Evolutionary conservation across 805 yeast species (phyloP).

Genomic region (Alloascoidea hylecoeti): DNA sequence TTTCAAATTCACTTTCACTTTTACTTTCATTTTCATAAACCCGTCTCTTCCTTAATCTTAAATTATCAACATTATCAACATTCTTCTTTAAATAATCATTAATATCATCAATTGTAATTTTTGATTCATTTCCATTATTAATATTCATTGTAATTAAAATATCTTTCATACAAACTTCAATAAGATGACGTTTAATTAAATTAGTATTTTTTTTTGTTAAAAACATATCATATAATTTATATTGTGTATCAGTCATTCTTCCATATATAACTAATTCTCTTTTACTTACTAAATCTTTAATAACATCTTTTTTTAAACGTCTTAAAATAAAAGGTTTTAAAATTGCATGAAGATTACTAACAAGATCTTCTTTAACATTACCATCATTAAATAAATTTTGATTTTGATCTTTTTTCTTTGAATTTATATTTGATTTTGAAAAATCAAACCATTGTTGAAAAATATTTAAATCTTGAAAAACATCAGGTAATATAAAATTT

Average conservation of each 20-base stretch:
- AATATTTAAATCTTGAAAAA: conserved; percentile 77
- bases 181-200: conserved; percentile 4
- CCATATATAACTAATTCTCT: conserved; percentile 78
- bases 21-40: not conserved
- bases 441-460: conserved; percentile 95
- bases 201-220: not conserved
- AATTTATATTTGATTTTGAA: conserved; percentile 24
- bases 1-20: too few relatives aligned
- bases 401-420: conserved; percentile 23
- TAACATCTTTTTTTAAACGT: conserved; percentile 64
- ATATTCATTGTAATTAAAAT: not conserved
- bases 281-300: conserved; percentile 66
- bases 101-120: not conserved
- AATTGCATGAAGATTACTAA: conserved; percentile 73
- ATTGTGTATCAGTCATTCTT: conserved; percentile 50
- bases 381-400: conserved; percentile 40
- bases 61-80: too few relatives aligned
- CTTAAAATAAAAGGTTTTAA: conserved; percentile 79
- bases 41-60: too few relatives aligned
- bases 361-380: conserved; percentile 44
- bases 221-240: conserved; percentile 34
- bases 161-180: not conserved
- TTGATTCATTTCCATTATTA: not conserved
- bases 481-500: conserved; percentile 85
- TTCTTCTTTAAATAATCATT: too few relatives aligned